Evolutionary conservation across 345 rosid genomes (phyloP).

Genomic region (Noccaea caerulescens): DNA sequence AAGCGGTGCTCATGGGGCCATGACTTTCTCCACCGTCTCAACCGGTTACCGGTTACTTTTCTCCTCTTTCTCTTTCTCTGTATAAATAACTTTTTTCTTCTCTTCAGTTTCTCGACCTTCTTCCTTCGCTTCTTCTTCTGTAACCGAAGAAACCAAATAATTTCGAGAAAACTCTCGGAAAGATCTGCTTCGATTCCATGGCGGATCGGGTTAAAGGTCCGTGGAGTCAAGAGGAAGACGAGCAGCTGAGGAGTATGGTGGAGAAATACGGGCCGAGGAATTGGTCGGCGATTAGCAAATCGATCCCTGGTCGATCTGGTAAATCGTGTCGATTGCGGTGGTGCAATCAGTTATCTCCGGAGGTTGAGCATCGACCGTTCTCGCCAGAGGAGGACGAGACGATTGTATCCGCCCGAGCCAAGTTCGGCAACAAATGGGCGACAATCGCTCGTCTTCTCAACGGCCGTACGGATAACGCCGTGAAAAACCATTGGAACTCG

Average conservation of each 20-base stretch:
- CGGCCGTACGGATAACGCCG: conserved; percentile 94
- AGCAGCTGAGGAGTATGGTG: conserved; percentile 68
- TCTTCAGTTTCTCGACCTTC: conserved; percentile 33
- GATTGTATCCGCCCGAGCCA: conserved; percentile 71
- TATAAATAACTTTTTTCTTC: conserved; percentile 38
- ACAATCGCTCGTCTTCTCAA: conserved; percentile 89
- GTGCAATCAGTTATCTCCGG: conserved; percentile 96
- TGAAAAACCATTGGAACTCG: conserved; percentile 96
- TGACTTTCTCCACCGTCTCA: conserved; percentile 53
- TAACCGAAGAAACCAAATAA: not conserved
- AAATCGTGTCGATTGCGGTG: conserved; percentile 90
- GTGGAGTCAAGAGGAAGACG: conserved; percentile 94
- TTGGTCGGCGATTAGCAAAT: conserved; percentile 88
- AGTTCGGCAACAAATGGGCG: conserved; percentile 95
- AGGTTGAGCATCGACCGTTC: conserved; percentile 86
- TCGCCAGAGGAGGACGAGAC: conserved; percentile 71
- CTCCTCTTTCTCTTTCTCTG: conserved; percentile 29
- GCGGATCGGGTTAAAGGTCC: conserved; percentile 92
- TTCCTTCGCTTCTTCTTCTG: not conserved
- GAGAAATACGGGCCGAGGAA: conserved; percentile 80
- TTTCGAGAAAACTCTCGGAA: not conserved
- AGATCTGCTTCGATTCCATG: conserved; percentile 14
- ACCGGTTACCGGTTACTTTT: conserved; percentile 48
- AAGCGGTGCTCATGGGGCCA: conserved; percentile 59
- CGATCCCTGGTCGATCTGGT: conserved; percentile 94